phyloP scores from a whole-genome alignment of 2,329 filamentous ascomycete genomes.

The Aspergillus phoenicis region DNA sequence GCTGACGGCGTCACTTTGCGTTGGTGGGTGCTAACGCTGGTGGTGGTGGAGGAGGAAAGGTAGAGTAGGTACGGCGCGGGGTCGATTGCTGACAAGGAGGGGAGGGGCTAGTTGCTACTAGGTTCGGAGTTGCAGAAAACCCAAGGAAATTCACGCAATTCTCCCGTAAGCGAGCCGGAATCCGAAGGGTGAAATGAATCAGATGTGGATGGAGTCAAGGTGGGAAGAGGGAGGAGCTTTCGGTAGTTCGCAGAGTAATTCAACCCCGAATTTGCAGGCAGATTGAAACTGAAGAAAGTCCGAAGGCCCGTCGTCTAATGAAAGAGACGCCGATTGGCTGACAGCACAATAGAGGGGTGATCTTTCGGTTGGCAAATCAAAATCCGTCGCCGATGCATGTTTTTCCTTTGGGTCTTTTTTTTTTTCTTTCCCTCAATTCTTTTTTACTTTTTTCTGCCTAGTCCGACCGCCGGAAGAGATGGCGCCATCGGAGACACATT shows the following conservation, averaged over 20 bases:
- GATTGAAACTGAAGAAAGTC: background rate
- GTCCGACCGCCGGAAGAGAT: conserved; percentile 30
- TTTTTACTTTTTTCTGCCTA: conserved; percentile 23
- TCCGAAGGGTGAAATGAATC: background rate
- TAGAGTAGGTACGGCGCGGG: background rate
- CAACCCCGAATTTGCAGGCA: too few relatives aligned
- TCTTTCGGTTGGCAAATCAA: background rate
- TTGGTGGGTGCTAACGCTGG: background rate
- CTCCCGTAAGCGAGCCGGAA: background rate
- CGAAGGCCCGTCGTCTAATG: background rate
- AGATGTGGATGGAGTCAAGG: background rate
- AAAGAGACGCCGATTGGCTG: conserved; percentile 1
- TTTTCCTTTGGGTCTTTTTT: background rate
- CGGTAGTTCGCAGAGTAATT: too few relatives aligned
- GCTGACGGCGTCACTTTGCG: background rate
- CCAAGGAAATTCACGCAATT: background rate
- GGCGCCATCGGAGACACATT: conserved; percentile 33
- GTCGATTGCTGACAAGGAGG: background rate
- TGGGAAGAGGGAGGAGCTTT: background rate
- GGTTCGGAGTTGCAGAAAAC: background rate
- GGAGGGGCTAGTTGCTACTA: background rate
- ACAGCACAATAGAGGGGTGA: background rate
- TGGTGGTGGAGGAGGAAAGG: background rate
- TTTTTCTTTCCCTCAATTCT: conserved; percentile 1
- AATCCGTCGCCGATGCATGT: background rate